Base-by-base conservation (phyloP, 805 yeast species). In the Candida patagonica region DNA sequence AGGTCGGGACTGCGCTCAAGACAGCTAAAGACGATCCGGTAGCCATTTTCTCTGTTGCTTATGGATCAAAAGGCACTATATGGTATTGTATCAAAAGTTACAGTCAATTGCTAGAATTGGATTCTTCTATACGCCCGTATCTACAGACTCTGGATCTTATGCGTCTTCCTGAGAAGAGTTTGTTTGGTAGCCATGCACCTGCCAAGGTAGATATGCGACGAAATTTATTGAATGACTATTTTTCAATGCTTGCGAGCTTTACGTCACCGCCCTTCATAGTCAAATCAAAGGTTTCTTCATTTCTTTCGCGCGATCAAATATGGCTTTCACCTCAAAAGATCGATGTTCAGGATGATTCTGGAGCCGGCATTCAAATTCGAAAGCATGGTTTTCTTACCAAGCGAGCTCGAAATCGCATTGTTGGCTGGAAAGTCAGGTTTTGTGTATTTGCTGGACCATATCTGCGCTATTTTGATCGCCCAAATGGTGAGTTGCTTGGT, bases 11-110 rank as follows among this genome's bases (percentile, higher is more conserved):
- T 44, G 42, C 52, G 34, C 42, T 39, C 57, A 59, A 43, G 26
- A 47, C 60, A 7, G 69, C 66, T 29, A 68, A 68, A 46, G 49
- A 64, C 1, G 81, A 75, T 29, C 78, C 81, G 13, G 61, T 61
- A 22, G 67, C 82, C 17, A 66, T 81, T 1, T 68, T 88, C 40
- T 70, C 80, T 13, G 75, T 82, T 4, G 62, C 70, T 34, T 89
- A 82, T 48, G 70, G 77, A 25, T 75, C 68, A 19, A 61, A 78
- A 2, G 64, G 67, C 29, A 76, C 76, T 44, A 71, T 83, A 66
- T 88, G 94, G 80, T 69, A 77, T 49, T 75, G 85, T 39, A 65
- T 76, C 30, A 86, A 86, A 52, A 59, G 76, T 1, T 71, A 76
- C 43, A 62, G 72, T 1, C 80, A 78, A 49, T 61, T 89, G n/a